Percentiles rank a stretch among this genome's conserved stretches.
These are phyloP conservation scores for Calamus simplicifolius DNA, from an alignment of 176 grass and related monocot genomes.

Conservation along the genomic window DNA sequence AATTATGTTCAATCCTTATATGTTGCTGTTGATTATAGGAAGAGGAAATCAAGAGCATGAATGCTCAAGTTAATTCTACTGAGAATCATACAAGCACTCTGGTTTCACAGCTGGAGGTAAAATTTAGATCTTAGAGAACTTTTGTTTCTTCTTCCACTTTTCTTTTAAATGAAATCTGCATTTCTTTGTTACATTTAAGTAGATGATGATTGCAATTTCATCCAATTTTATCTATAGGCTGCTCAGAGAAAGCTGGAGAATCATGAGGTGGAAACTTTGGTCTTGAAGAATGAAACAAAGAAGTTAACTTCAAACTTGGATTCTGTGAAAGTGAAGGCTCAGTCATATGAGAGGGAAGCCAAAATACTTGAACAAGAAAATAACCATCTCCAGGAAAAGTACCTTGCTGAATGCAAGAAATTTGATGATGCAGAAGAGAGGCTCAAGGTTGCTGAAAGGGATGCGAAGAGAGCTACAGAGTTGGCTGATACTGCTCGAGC, in stretches of 20 bases:
- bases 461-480: constrained; percentile 47
- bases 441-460: constrained; percentile 43
- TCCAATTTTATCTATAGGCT: constrained; percentile 32
- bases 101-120: constrained; percentile 45
- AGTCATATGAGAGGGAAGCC: constrained; percentile 53
- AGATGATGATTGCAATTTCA: background rate
- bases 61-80: constrained; percentile 36
- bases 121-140: background rate
- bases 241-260: constrained; percentile 30
- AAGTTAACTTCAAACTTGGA: constrained; percentile 48
- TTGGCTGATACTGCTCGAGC: constrained; percentile 45
- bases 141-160: too few species aligned
- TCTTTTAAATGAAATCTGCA: too few species aligned
- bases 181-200: too few species aligned
- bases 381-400: constrained; percentile 66
- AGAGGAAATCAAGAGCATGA: constrained; percentile 63
- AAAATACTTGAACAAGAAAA: constrained; percentile 81
- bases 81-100: constrained; percentile 42
- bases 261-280: constrained; percentile 40
- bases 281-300: constrained; percentile 64
- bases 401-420: constrained; percentile 57
- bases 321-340: constrained; percentile 33
- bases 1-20: background rate
- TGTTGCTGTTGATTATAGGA: constrained; percentile 34
- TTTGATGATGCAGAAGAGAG: constrained; percentile 52